phyloP scores from a whole-genome alignment of 2,329 filamentous ascomycete species.

The Phaeosphaeriaceae sp. region DNA sequence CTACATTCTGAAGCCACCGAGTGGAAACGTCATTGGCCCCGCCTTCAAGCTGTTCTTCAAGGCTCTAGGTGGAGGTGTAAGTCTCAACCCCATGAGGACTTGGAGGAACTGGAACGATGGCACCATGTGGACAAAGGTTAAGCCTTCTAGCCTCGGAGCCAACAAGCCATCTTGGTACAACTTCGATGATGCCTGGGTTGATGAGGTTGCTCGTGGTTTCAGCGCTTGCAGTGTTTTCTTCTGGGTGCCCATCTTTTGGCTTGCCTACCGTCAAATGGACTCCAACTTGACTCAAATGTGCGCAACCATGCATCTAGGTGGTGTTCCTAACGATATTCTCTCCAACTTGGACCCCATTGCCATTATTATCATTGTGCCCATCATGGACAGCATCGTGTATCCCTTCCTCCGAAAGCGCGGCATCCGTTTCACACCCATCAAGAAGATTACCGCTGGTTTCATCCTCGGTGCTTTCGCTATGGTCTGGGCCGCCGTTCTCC shows the following conservation, averaged over 20 bases:
- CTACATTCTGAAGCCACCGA: slow-evolving; percentile 67
- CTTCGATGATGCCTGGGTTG: slow-evolving; percentile 83
- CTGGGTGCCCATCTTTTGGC: slow-evolving; percentile 71
- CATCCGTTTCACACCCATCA: slow-evolving; percentile 75
- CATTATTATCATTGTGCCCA: slow-evolving; percentile 75
- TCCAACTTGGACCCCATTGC: slow-evolving; percentile 78
- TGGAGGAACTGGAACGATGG: slow-evolving; percentile 62
- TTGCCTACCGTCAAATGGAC: slow-evolving; percentile 72
- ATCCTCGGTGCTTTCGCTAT: slow-evolving; percentile 67
- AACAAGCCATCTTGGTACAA: slow-evolving; percentile 73
- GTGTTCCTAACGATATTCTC: slow-evolving; percentile 78
- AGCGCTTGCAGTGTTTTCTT: slow-evolving; percentile 51
- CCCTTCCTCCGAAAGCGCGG: slow-evolving; percentile 68
- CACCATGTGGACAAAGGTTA: slow-evolving; percentile 68
- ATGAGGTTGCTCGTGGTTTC: slow-evolving; percentile 72
- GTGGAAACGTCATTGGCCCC: slow-evolving; percentile 71
- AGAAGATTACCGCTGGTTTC: slow-evolving; percentile 76
- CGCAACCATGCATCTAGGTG: slow-evolving; percentile 69
- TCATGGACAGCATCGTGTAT: slow-evolving; percentile 72
- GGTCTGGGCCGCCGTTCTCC: slow-evolving; percentile 63
- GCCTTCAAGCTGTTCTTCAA: slow-evolving; percentile 64
- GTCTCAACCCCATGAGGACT: slow-evolving; percentile 62
- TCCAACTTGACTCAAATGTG: slow-evolving; percentile 71
- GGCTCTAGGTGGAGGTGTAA: slow-evolving; percentile 62
- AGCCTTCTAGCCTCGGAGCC: slow-evolving; percentile 65